phyloP scores from a whole-genome alignment of 2,329 filamentous ascomycete genomes.

The Pyrenophora graminea region DNA sequence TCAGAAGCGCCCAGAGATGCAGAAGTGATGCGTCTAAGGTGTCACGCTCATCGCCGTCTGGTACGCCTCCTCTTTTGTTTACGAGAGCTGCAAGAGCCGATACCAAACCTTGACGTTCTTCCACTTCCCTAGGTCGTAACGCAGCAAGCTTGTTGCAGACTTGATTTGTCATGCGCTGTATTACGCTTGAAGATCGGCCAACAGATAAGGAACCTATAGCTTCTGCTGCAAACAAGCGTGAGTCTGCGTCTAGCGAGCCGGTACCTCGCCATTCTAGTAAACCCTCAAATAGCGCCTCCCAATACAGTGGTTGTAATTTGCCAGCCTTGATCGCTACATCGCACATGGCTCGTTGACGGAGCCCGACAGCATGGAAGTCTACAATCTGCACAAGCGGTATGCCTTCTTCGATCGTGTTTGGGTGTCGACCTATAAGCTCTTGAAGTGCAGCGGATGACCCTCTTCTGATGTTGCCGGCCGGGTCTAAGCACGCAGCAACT shows the following conservation, averaged over 20 bases:
- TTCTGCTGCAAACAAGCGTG: conserved; percentile 71
- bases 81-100: conserved; percentile 54
- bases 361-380: conserved; percentile 90
- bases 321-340: conserved; percentile 74
- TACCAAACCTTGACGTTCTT: conserved; percentile 71
- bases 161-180: conserved; percentile 45
- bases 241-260: conserved; percentile 74
- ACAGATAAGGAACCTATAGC: conserved; percentile 66
- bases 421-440: conserved; percentile 90
- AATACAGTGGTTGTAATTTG: conserved; percentile 66
- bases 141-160: conserved; percentile 53
- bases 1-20: conserved; percentile 39
- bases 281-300: conserved; percentile 69
- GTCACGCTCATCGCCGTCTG: not conserved
- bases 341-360: conserved; percentile 79
- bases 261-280: conserved; percentile 86
- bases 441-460: conserved; percentile 93
- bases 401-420: conserved; percentile 78
- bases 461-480: conserved; percentile 88
- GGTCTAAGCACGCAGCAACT: conserved; percentile 80
- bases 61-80: conserved; percentile 6
- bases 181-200: conserved; percentile 44
- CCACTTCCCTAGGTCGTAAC: conserved; percentile 63
- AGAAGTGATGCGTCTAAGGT: conserved; percentile 18
- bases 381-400: conserved; percentile 87